Evolutionary conservation across 495 filamentous ascomycete genomes (phyloP).

Genomic region (Xylaria sp.): DNA sequence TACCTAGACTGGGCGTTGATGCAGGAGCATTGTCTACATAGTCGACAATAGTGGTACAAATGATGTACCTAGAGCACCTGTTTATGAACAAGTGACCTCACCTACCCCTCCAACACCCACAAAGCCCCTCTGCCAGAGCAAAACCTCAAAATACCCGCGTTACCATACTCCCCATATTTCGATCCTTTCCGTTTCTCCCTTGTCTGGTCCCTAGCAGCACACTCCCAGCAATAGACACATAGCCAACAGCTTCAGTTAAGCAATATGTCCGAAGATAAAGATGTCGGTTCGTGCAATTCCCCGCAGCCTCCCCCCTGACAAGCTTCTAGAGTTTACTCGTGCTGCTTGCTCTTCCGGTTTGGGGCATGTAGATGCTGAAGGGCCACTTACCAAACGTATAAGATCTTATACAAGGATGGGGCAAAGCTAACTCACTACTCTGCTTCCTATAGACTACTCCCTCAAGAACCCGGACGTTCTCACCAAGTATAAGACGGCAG

Average conservation of each 20-base stretch:
- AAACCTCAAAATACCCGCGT: conserved; percentile 32
- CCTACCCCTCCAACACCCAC: conserved; percentile 31
- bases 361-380: not conserved
- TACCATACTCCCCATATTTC: conserved; percentile 12
- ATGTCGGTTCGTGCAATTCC: conserved; percentile 31
- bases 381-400: conserved; percentile 26
- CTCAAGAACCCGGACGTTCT: conserved; percentile 96
- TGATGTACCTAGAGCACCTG: conserved; percentile 14
- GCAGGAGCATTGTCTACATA: not conserved
- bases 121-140: conserved; percentile 30
- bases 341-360: conserved; percentile 1
- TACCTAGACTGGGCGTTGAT: not conserved
- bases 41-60: not conserved
- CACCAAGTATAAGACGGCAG: conserved; percentile 98
- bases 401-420: conserved; percentile 22
- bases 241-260: conserved; percentile 14
- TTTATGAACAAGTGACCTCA: conserved; percentile 28
- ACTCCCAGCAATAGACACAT: not conserved
- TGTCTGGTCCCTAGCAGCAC: not conserved
- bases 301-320: not conserved
- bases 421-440: conserved; percentile 26
- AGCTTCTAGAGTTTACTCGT: conserved; percentile 6
- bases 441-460: conserved; percentile 73
- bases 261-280: conserved; percentile 43
- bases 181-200: conserved; percentile 19